Conservation (phyloP, 1,139 yeast genomes). For the Blastobotrys raffinosifermentans region DNA sequence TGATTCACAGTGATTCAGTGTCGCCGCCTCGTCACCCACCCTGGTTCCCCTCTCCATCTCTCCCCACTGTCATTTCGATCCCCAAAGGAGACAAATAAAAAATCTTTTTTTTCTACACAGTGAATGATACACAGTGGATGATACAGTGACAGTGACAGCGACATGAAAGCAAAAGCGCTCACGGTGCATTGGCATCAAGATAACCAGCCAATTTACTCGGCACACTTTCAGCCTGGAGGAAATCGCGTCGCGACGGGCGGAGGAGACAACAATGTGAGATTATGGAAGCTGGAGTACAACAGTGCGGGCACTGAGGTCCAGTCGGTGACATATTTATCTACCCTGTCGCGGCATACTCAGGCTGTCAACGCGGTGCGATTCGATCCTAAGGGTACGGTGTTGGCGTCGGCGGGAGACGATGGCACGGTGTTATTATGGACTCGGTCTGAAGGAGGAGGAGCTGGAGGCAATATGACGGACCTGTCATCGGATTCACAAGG, state of each 20-base stretch:
- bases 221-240: constrained; percentile 61
- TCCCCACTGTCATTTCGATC: constrained; percentile 4
- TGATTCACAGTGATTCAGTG: too few species aligned
- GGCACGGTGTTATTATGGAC: constrained; percentile 83
- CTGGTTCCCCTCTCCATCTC: too few species aligned
- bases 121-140: not conserved
- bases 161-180: constrained; percentile 55
- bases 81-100: constrained; percentile 1
- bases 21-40: too few species aligned
- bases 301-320: constrained; percentile 17
- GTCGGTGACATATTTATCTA: constrained; percentile 47
- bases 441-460: constrained; percentile 35
- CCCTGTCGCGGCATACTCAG: constrained; percentile 82
- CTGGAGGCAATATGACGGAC: too few species aligned
- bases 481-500: too few species aligned
- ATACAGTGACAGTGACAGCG: not conserved
- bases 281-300: constrained; percentile 42
- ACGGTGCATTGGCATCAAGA: constrained; percentile 81
- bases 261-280: constrained; percentile 83
- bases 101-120: not conserved
- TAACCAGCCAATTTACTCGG: constrained; percentile 75
- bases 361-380: constrained; percentile 91
- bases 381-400: constrained; percentile 47
- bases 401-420: constrained; percentile 95
- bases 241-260: constrained; percentile 79